Percentiles rank a stretch among this genome's conserved stretches.
phyloP scores from a whole-genome alignment of 1,139 yeast genomes.

The Blastobotrys aristatus region DNA sequence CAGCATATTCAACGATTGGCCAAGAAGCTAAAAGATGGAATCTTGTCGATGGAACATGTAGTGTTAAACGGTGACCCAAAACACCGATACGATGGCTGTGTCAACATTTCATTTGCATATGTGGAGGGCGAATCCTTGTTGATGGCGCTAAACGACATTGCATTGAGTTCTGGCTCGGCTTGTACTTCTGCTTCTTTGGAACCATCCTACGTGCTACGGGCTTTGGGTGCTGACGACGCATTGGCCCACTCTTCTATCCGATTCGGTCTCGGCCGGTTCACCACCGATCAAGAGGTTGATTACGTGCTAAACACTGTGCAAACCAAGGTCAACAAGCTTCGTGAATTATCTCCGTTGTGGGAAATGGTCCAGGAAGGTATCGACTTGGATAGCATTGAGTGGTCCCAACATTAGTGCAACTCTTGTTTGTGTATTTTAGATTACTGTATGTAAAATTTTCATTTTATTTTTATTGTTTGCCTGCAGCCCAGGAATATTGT shows the following conservation, averaged over 20 bases:
- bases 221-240: constrained; percentile 97
- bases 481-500: too few species aligned
- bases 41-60: constrained; percentile 81
- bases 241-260: constrained; percentile 95
- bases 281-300: constrained; percentile 93
- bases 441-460: not conserved
- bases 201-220: constrained; percentile 94
- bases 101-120: constrained; percentile 92
- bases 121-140: constrained; percentile 96
- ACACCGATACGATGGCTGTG: constrained; percentile 84
- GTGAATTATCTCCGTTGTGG: constrained; percentile 95
- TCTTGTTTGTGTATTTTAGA: not conserved
- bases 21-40: constrained; percentile 62
- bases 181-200: constrained; percentile 98
- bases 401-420: constrained; percentile 77
- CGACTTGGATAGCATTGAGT: constrained; percentile 86
- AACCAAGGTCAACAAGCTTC: constrained; percentile 83
- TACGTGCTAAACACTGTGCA: constrained; percentile 84
- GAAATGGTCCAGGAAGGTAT: constrained; percentile 99
- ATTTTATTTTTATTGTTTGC: too few species aligned
- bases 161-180: constrained; percentile 96
- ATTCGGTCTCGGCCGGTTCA: constrained; percentile 95
- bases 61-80: constrained; percentile 79
- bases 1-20: constrained; percentile 68
- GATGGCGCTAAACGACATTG: constrained; percentile 97